These are phyloP conservation scores for Linum trigynum DNA, from an alignment of 345 rosid species.

Conservation along the genomic window DNA sequence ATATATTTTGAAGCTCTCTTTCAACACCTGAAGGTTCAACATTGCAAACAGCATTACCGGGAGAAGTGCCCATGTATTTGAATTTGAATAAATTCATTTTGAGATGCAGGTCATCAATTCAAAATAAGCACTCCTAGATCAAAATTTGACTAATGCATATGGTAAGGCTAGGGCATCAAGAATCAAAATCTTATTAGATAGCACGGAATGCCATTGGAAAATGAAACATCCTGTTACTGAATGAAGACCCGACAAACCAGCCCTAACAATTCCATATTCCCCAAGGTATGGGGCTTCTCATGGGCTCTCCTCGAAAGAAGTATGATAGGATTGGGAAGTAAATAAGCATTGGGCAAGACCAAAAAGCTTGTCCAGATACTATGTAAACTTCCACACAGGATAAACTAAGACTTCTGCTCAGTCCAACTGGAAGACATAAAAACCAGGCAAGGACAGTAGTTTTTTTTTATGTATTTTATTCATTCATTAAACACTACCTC, in stretches of 20 bases:
- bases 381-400: too few relatives aligned
- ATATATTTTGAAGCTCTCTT: slow-evolving; percentile 96
- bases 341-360: too few relatives aligned
- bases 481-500: background rate
- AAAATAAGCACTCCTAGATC: background rate
- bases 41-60: background rate
- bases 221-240: background rate
- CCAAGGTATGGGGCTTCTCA: background rate
- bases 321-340: background rate
- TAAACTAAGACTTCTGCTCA: background rate
- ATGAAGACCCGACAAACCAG: background rate
- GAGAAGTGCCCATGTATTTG: background rate
- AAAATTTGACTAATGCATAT: background rate
- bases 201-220: background rate
- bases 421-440: background rate
- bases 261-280: background rate
- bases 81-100: too few relatives aligned
- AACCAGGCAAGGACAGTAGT: background rate
- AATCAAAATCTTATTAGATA: background rate
- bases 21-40: slow-evolving; percentile 63
- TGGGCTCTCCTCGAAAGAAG: background rate
- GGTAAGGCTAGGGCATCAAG: background rate
- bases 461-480: background rate
- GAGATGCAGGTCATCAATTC: background rate
- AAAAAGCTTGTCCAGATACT: too few relatives aligned